Percentiles rank a stretch among this genome's conserved stretches.
phyloP scores from a whole-genome alignment of 2,329 filamentous ascomycete genomes.

The Onygenales sp. region DNA sequence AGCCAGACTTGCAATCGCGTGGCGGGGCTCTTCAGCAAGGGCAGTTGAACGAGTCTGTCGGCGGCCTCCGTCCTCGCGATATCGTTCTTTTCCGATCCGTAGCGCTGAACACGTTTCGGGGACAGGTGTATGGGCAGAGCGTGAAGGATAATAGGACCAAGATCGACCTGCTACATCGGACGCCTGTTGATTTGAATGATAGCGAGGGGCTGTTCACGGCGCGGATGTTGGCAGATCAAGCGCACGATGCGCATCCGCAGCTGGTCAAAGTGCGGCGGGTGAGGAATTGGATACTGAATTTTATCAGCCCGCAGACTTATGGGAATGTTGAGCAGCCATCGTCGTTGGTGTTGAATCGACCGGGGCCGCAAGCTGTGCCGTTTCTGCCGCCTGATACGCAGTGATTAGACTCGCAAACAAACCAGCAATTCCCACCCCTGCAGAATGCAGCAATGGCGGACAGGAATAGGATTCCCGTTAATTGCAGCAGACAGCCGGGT shows the following conservation, averaged over 20 bases:
- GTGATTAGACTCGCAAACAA: conserved; percentile 2
- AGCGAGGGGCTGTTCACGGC: conserved; percentile 49
- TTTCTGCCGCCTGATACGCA: conserved; percentile 33
- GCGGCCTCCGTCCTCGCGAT: conserved; percentile 57
- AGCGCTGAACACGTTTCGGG: conserved; percentile 63
- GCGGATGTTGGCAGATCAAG: conserved; percentile 34
- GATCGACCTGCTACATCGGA: conserved; percentile 56
- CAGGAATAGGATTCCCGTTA: too few relatives aligned
- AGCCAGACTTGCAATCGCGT: conserved; percentile 6
- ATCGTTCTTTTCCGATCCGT: conserved; percentile 73
- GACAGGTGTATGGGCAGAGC: conserved; percentile 76
- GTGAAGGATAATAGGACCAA: conserved; percentile 62
- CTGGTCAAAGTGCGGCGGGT: conserved; percentile 57
- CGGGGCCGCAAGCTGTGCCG: background rate
- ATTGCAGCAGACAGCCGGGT: too few relatives aligned
- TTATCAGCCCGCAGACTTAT: conserved; percentile 43
- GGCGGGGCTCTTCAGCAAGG: conserved; percentile 5
- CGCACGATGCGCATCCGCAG: conserved; percentile 37
- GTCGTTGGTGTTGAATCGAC: background rate
- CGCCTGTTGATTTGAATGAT: conserved; percentile 43
- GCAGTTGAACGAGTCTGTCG: conserved; percentile 32
- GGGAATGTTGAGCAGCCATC: background rate
- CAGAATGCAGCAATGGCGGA: too few relatives aligned
- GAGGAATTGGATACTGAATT: conserved; percentile 64
- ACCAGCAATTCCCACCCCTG: too few relatives aligned